phyloP scores from a whole-genome alignment of 148 eudicot species.

The Vaccinium myrtillus region DNA sequence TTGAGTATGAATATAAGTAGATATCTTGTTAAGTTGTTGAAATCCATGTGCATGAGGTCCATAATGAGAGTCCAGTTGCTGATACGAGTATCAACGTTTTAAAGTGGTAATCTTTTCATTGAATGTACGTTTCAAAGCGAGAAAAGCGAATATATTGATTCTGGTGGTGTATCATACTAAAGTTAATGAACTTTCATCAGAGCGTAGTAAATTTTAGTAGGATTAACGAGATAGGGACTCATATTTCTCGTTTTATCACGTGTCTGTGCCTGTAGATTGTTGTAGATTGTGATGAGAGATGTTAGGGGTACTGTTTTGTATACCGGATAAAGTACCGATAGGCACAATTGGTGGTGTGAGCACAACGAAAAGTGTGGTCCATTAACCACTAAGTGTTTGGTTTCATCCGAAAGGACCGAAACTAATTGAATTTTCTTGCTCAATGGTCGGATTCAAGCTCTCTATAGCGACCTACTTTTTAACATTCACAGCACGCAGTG shows the following conservation, averaged over 20 bases:
- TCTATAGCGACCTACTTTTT: not conserved
- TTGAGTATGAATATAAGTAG: not conserved
- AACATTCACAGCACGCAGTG: not conserved
- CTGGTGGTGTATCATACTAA: not conserved
- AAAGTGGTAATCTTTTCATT: not conserved
- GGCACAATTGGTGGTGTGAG: not conserved
- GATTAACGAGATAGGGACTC: not conserved
- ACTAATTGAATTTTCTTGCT: not conserved
- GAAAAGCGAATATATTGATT: not conserved
- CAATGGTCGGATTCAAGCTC: not conserved
- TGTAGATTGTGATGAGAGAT: not conserved
- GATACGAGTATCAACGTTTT: not conserved
- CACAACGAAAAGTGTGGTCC: not conserved
- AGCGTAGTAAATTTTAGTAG: not conserved
- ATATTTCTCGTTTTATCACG: not conserved
- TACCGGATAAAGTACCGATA: slow-evolving; percentile 2
- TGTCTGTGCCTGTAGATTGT: not conserved
- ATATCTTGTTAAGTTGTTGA: not conserved
- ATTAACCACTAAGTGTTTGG: not conserved
- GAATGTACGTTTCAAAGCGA: not conserved
- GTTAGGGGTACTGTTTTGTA: slow-evolving; percentile 5
- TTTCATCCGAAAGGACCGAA: not conserved
- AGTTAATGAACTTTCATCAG: not conserved
- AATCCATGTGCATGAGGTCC: not conserved
- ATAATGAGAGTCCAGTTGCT: not conserved